phyloP scores from a whole-genome alignment of 1,284 basidiomycete genomes.

The Bondarzewia mesenterica region DNA sequence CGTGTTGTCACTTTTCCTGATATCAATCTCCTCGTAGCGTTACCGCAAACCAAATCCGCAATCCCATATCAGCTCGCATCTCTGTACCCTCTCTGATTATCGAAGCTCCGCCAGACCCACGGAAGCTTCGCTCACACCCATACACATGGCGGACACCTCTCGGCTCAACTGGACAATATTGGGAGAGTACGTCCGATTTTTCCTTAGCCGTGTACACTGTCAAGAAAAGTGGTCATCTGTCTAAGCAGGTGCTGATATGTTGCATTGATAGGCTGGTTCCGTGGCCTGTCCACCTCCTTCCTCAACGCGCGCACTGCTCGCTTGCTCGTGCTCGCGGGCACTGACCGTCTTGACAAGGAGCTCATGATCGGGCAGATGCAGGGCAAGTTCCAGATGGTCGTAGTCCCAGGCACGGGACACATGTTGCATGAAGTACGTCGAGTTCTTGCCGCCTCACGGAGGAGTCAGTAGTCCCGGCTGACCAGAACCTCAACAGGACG shows the following conservation, averaged over 20 bases:
- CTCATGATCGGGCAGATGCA: slow-evolving; percentile 99
- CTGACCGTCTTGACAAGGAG: slow-evolving; percentile 87
- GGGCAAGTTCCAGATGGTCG: slow-evolving; percentile 93
- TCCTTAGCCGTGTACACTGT: too few relatives aligned
- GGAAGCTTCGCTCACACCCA: slow-evolving; percentile 19
- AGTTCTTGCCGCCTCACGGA: slow-evolving; percentile 4
- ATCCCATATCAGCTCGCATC: slow-evolving; percentile 71
- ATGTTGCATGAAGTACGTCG: slow-evolving; percentile 85
- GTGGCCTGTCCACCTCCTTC: slow-evolving; percentile 74
- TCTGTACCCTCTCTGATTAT: slow-evolving; percentile 76
- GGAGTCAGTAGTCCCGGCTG: background rate
- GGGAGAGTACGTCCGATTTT: slow-evolving; percentile 57
- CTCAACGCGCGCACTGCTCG: slow-evolving; percentile 72
- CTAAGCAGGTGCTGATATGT: background rate
- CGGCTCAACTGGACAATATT: slow-evolving; percentile 80
- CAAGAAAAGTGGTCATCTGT: too few relatives aligned
- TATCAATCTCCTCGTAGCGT: slow-evolving; percentile 35
- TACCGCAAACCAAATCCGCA: slow-evolving; percentile 71
- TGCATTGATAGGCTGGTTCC: slow-evolving; percentile 77
- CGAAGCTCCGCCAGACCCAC: slow-evolving; percentile 34
- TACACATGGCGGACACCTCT: slow-evolving; percentile 84
- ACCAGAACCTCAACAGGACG: slow-evolving; percentile 47
- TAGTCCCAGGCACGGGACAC: slow-evolving; percentile 84
- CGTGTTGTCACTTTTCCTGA: background rate
- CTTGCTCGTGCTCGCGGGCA: slow-evolving; percentile 84